Base-by-base conservation (phyloP, 129 eudicot genomes). In the Smallanthus sonchifolius region DNA sequence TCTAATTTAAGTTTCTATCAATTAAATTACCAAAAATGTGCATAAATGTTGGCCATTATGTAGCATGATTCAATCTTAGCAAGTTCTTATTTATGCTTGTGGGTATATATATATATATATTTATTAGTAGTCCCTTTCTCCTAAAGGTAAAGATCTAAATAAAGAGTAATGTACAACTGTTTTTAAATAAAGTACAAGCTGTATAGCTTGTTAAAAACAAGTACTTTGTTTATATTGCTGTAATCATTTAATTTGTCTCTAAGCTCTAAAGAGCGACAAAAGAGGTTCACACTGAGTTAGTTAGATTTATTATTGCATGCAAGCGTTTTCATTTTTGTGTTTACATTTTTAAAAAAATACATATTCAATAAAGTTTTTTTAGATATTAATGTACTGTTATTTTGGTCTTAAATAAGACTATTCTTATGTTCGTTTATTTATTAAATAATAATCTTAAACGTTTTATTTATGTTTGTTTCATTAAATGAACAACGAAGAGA, bases 41-140 rank as follows among this genome's bases (percentile, higher is more conserved):
- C 70, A 77, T 60, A 47, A 14, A 77, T 69, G 76, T 69, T 77
- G 70, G 76, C 71, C 71, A 69, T 51, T 47, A 59, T n/a, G 63
- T 44, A 68, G 43, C 76, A 76, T 40, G 67, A 42, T 52, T 35
- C 75, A 45, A 69, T 77, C 52, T 55, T 55, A 55, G 62, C 17
- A 60, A 30, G 5, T 60, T 32, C 32, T 74, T 37, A 39, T 57
- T 39, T 69, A 38, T 39, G 64, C 66, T 77, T 70, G 52, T 77
- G 43, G 70, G 49, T 52, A 52, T 9, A 51, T 37, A 45, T 13
- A 13, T 15, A 13, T 45, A 45, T 15, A 45, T 4, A 40, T 54
- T 9, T 38, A 8, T 9, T 11, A 14, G 3, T 14, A n/a, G 51
- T 19, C 35, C 24, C 7, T 63, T 61, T 62, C 52, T 61, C 17